Base-by-base conservation (phyloP, 148 eudicot species). In the Camellia sinensis region DNA sequence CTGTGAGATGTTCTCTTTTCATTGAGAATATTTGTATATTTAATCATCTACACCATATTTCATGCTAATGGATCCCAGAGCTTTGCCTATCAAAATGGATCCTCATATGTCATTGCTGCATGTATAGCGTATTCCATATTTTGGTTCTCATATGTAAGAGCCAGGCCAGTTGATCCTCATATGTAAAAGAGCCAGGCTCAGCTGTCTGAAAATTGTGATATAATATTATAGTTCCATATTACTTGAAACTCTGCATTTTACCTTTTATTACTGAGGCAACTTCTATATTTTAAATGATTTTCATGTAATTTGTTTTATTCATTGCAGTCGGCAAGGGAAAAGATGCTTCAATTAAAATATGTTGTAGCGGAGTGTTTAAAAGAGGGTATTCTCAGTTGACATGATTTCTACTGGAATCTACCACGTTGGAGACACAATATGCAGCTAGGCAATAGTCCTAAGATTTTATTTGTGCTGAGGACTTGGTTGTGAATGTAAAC, bases 341-440 rank as follows among this genome's bases (percentile, higher is more conserved):
- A 92, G 88, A 88, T 92, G 94, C 88, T 80, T 37, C 89, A 90
- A 54, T 75, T 92, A 84, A 90, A 87, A 87, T 75, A 70, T 69
- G 88, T 82, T 50, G 75, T 92, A 74, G 87, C 87, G 7, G 90
- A 85, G 81, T 92, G 92, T 80, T 75, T 90, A 62, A 87, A 90
- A 79, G 94, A 89, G 73, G 90, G 85, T 46, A 64, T 78, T 60
- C 81, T 87, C 78, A 46, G 75, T 74, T 94, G 86, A 91, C 54
- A 44, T 52, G 41, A 73, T 40, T 71, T 71, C 56, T 44, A 22
- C 62, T 62, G 73, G 66, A 37, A 60, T 62, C 7, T 60, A 69
- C 29, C 18, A 41, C 15, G 29, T 7, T 41, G 18, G 8, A 44
- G 68, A 44, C 54, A 61, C 60, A 9, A 22, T 41, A 12, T 50